A percentile compares a stretch with the other conserved stretches of the same genome.
Evolutionary conservation across 2,329 filamentous ascomycete genomes (phyloP).

Genomic region (Epicoccum nigrum): DNA sequence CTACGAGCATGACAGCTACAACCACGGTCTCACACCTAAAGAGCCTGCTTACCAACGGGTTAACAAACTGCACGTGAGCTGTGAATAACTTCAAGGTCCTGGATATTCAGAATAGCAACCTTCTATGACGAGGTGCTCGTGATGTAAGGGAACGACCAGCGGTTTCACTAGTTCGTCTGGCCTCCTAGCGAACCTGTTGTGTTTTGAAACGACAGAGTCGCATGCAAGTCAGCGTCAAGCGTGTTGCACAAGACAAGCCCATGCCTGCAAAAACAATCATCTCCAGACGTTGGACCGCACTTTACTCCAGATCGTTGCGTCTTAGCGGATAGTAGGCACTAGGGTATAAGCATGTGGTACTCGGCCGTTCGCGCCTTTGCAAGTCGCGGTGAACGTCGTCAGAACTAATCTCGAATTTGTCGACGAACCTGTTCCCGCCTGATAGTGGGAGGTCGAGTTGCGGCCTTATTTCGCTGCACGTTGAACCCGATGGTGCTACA

Average conservation of each 20-base stretch:
- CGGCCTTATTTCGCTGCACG: conserved; percentile 11
- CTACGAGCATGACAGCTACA: background rate
- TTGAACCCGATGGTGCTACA: conserved; percentile 12
- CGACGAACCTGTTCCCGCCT: conserved; percentile 1
- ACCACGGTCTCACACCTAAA: background rate
- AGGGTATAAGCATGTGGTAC: background rate
- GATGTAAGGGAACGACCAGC: background rate
- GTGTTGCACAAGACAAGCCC: conserved; percentile 3
- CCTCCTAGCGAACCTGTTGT: background rate
- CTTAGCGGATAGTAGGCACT: background rate
- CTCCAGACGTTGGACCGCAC: conserved; percentile 3
- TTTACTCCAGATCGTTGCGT: conserved; percentile 1
- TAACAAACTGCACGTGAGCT: too few species aligned
- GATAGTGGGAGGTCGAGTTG: conserved; percentile 2
- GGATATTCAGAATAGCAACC: background rate
- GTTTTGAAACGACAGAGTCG: conserved; percentile 4
- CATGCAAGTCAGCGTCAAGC: background rate
- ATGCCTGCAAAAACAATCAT: conserved; percentile 15
- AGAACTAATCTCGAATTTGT: conserved; percentile 4
- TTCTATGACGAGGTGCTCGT: background rate
- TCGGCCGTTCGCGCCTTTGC: conserved; percentile 4
- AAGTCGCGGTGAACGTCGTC: background rate
- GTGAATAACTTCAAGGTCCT: background rate
- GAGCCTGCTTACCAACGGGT: too few species aligned
- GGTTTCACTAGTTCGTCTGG: background rate